phyloP scores from a whole-genome alignment of 2,329 filamentous ascomycete species.

The Septoria petroselini region DNA sequence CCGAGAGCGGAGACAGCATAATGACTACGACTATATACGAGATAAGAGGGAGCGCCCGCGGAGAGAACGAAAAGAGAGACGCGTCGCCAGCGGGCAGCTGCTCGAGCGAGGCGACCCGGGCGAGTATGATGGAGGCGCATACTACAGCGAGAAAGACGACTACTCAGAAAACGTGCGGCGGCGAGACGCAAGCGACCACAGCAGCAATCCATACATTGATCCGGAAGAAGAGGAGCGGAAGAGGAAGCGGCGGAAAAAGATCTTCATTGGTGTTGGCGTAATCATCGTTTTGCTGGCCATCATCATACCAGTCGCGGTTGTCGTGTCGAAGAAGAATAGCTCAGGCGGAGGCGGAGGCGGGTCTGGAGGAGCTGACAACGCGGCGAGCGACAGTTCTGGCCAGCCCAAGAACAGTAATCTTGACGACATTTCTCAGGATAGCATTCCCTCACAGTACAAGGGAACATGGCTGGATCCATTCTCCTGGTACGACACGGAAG shows the following conservation, averaged over 20 bases:
- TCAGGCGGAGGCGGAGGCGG: slow-evolving; percentile 26
- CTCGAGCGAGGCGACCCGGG: slow-evolving; percentile 39
- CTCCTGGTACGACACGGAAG: slow-evolving; percentile 82
- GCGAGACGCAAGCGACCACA: slow-evolving; percentile 40
- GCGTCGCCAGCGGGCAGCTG: slow-evolving; percentile 48
- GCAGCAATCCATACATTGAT: slow-evolving; percentile 34
- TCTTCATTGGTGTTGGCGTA: slow-evolving; percentile 41
- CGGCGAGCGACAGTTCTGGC: slow-evolving; percentile 26
- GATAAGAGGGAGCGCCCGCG: slow-evolving; percentile 32
- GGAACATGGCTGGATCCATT: slow-evolving; percentile 84
- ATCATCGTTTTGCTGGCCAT: slow-evolving; percentile 45
- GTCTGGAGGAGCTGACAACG: slow-evolving; percentile 15
- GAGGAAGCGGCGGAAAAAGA: slow-evolving; percentile 56
- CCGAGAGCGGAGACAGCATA: slow-evolving; percentile 3
- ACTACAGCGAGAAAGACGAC: slow-evolving; percentile 42
- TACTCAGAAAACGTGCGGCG: slow-evolving; percentile 42
- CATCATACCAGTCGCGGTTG: slow-evolving; percentile 48
- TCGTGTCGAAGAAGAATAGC: slow-evolving; percentile 45
- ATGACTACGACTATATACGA: slow-evolving; percentile 23
- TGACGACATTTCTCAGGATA: slow-evolving; percentile 43
- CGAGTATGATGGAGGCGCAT: slow-evolving; percentile 35
- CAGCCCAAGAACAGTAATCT: slow-evolving; percentile 48
- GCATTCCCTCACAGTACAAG: slow-evolving; percentile 57
- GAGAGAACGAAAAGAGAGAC: slow-evolving; percentile 35
- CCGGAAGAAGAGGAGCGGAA: slow-evolving; percentile 41